Percentiles rank a stretch among this genome's conserved stretches.
Evolutionary conservation across 2,329 filamentous ascomycete species (phyloP).

Genomic region (Amphichorda felina): DNA sequence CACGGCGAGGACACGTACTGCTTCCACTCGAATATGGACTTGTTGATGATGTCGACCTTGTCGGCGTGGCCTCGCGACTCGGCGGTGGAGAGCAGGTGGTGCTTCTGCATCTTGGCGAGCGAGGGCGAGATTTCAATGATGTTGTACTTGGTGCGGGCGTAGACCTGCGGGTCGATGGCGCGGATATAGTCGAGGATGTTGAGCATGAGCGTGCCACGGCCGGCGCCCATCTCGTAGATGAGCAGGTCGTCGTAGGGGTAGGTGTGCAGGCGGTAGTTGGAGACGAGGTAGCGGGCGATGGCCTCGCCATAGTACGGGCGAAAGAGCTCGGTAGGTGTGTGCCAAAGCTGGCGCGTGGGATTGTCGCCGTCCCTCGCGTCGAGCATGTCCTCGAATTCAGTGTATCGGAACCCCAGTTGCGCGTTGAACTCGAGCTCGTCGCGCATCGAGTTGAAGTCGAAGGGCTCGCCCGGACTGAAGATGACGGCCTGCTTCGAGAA

Average conservation of each 20-base stretch:
- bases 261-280: constrained; percentile 88
- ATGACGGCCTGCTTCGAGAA: constrained; percentile 96
- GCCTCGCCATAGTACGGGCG: constrained; percentile 94
- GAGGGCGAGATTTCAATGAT: constrained; percentile 90
- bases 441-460: constrained; percentile 69
- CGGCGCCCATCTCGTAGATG: constrained; percentile 98
- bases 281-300: constrained; percentile 87
- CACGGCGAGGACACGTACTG: constrained; percentile 81
- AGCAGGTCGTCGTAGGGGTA: constrained; percentile 95
- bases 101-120: constrained; percentile 66
- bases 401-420: constrained; percentile 68
- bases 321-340: constrained; percentile 96
- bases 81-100: constrained; percentile 57
- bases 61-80: constrained; percentile 63
- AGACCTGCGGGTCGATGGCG: constrained; percentile 78
- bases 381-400: constrained; percentile 78
- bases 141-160: constrained; percentile 83
- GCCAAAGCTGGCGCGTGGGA: constrained; percentile 83
- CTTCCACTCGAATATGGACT: constrained; percentile 89
- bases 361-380: constrained; percentile 57
- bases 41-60: constrained; percentile 90
- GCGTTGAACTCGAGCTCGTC: constrained; percentile 80
- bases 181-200: constrained; percentile 97
- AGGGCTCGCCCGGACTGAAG: constrained; percentile 84
- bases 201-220: constrained; percentile 93